A percentile compares a stretch with the other conserved stretches of the same genome.
Evolutionary conservation across 2,329 filamentous ascomycete species (phyloP).

Genomic region (Talaromyces atroroseus): DNA sequence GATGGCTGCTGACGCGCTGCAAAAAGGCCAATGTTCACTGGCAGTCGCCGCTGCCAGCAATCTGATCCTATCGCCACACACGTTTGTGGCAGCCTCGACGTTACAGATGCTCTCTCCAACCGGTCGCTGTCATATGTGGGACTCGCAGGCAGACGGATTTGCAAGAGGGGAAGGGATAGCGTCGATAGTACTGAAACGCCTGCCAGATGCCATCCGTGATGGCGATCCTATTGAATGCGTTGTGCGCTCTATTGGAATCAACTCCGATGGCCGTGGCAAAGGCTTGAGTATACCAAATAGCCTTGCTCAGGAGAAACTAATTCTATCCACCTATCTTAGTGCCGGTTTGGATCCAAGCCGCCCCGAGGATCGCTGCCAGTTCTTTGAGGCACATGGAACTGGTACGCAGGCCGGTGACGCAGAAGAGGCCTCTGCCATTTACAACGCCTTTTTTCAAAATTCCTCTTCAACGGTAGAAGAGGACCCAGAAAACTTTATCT

Average conservation of each 20-base stretch:
- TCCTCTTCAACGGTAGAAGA: slow-evolving; percentile 19
- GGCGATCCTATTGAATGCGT: slow-evolving; percentile 42
- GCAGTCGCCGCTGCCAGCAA: slow-evolving; percentile 22
- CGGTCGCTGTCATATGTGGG: slow-evolving; percentile 48
- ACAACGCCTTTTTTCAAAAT: slow-evolving; percentile 21
- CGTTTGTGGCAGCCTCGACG: slow-evolving; percentile 29
- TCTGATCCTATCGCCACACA: slow-evolving; percentile 25
- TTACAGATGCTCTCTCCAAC: slow-evolving; percentile 47
- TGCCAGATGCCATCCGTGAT: slow-evolving; percentile 44
- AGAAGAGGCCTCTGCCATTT: slow-evolving; percentile 23
- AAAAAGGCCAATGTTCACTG: slow-evolving; percentile 21
- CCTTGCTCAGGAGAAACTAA: slow-evolving; percentile 36
- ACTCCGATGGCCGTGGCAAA: slow-evolving; percentile 32
- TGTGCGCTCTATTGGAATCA: slow-evolving; percentile 30
- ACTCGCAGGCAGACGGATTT: slow-evolving; percentile 45
- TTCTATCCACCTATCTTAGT: slow-evolving; percentile 33
- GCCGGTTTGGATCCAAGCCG: slow-evolving; percentile 33
- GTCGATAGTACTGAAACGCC: slow-evolving; percentile 47
- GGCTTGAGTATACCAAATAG: slow-evolving; percentile 33
- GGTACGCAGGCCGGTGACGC: slow-evolving; percentile 33
- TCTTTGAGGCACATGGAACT: slow-evolving; percentile 45
- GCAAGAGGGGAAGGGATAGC: slow-evolving; percentile 51
- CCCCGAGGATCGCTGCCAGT: slow-evolving; percentile 30
- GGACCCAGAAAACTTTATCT: slow-evolving; percentile 32
- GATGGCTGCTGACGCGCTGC: slow-evolving; percentile 26